A percentile compares a stretch with the other conserved stretches of the same genome.
phyloP scores from a whole-genome alignment of 495 filamentous ascomycete species.

The Penicillium tannophilum region DNA sequence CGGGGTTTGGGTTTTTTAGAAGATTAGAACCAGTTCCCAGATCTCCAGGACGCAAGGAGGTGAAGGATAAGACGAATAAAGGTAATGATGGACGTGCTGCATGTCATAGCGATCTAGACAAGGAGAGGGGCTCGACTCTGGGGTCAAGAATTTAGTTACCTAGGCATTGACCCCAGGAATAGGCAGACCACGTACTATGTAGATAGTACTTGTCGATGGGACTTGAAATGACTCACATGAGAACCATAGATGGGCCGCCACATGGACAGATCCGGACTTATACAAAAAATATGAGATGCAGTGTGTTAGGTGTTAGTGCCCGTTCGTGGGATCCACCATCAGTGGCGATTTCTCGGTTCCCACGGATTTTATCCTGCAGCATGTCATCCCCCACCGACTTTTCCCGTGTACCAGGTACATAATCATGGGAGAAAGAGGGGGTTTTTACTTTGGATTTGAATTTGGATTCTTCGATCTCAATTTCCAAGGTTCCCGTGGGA shows the following conservation, averaged over 20 bases:
- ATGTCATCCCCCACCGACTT: constrained; percentile 32
- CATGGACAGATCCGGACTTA: not conserved
- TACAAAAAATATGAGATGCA: not conserved
- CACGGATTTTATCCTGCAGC: not conserved
- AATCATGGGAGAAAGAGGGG: constrained; percentile 11
- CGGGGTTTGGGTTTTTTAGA: constrained; percentile 3
- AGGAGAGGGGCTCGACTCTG: not conserved
- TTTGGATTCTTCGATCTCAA: not conserved
- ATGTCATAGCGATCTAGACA: constrained; percentile 7
- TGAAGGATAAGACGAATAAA: not conserved
- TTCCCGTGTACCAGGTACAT: constrained; percentile 26
- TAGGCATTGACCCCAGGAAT: too few species aligned
- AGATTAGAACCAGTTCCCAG: not conserved
- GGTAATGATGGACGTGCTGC: constrained; percentile 10
- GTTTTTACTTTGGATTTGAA: not conserved
- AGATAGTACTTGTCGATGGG: not conserved
- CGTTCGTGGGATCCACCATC: not conserved
- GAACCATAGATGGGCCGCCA: not conserved
- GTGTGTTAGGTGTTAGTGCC: not conserved
- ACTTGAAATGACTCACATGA: not conserved
- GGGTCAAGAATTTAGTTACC: not conserved
- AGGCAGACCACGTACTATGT: not conserved
- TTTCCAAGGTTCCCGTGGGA: not conserved
- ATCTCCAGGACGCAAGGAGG: constrained; percentile 10
- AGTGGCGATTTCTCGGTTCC: constrained; percentile 4